Base-by-base conservation (phyloP, 2,329 filamentous ascomycete species). In the Phialemonium atrogriseum region DNA sequence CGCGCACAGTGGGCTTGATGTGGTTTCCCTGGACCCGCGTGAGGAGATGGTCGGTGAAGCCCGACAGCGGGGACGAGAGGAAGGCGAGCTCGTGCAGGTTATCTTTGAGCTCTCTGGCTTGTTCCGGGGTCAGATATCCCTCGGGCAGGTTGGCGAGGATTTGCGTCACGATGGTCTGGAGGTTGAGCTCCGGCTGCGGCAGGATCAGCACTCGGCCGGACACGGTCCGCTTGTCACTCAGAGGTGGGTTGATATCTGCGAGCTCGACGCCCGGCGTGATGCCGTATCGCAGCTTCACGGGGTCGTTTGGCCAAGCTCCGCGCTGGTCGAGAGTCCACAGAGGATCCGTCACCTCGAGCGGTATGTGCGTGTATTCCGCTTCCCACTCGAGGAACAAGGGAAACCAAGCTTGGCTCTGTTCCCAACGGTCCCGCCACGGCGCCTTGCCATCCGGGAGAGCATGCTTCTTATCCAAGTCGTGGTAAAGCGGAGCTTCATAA, bases 341-440 rank as follows among this genome's bases (percentile, higher is more conserved):
- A 2, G 59, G 32, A 2, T 35, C 30, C 55, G 55, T 61, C 4
- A 44, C 31, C 0, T 48, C 35, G 24, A 48, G 54, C 0, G 50
- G 48, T 4, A 63, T 42, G 32, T 65, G 57, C 3, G 42, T 49
- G 33, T 64, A 65, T 27, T 58, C 49, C 1, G 44, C 52, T 28
- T 63, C 57, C 62, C 60, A 66, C 37, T 65, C 62, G 0, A 54
- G 24, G 23, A 52, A 65, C 2, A 63, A 43, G 0, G 60, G 60
- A 14, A 51, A 54, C 52, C 53, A 62, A 0, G 58, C 48, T 31
- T 64, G 58, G 0, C 35, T 42, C 11, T 47, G 31, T 2, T 30
- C 40, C 56, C 55, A 60, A 5, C 33, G 41, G 32, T 59, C 55
- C 3, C 56, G 41, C 46, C 43, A 33, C 18, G 24, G 24, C 7